Base-by-base conservation (phyloP, 2,329 filamentous ascomycete species). In the Trichoderma koningii region DNA sequence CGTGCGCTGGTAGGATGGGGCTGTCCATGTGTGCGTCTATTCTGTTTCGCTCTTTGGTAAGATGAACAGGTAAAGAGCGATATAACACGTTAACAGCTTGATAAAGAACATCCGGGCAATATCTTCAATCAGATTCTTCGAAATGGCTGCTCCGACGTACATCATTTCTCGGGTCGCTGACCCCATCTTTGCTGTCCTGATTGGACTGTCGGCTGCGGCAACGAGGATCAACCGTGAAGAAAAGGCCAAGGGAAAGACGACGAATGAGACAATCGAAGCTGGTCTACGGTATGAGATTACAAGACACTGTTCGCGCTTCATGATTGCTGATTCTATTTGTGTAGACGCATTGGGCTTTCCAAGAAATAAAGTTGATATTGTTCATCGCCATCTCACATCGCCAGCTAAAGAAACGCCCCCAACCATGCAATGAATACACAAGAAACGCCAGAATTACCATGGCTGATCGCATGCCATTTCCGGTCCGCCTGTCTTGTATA, bases 221-320 rank as follows among this genome's bases (percentile, higher is more conserved):
- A 81, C 81, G 50, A 80, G 85, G 67, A 86, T 87, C 77, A 86
- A 82, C 68, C 84, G 85, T 44, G 85, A 87, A 70, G 83, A 85
- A 69, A 84, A 84, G 73, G 82, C 82, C 57, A 85, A 85, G 74
- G 85, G 85, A 61, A 82, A 74, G 70, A 82, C 80, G 3, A 80
- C 80, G 3, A 75, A 79, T 52, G 76, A 87, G 68, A 86, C 81
- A 0, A 72, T 86, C 53, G 76, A 81, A 19, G 78, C 78, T 62
- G 76, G 76, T 12, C 78, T 83, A 69, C 73, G 78, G 78, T 80
- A 76, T 51, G 73, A 69, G 14, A 52, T 23, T 12, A 19, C 59
- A 30, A 28, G 17, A 50, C 15, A 30, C 34, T 14, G 4, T 17
- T n/a, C 15, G 42, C 42, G 5, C 19, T 50, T 34, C 9, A 38